Percentiles rank a stretch among this genome's conserved stretches.
Conservation (phyloP, 208 protist genomes). For the Leptomonas pyrrhocoris region DNA sequence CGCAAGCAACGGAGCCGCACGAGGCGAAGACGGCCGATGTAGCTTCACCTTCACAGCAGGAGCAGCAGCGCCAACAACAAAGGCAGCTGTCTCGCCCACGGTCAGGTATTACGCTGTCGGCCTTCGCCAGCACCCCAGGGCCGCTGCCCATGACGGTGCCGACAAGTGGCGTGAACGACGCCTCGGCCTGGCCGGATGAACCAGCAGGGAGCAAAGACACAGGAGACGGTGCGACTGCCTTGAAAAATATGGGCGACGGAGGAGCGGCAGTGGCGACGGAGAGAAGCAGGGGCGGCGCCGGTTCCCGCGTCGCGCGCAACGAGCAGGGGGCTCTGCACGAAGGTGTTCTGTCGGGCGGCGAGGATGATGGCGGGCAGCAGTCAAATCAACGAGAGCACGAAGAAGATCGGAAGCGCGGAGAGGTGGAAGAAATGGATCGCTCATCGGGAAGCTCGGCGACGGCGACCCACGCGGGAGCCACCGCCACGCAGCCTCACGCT, state of each 20-base stretch:
- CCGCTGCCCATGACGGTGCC: slow-evolving; percentile 21
- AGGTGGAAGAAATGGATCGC: too few relatives aligned
- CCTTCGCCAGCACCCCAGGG: background rate
- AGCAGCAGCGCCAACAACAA: background rate
- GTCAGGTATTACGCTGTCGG: slow-evolving; percentile 26
- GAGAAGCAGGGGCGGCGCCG: too few relatives aligned
- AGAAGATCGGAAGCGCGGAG: too few relatives aligned
- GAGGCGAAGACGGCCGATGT: background rate
- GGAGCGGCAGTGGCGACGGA: too few relatives aligned
- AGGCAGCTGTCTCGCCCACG: background rate
- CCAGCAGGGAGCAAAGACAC: background rate
- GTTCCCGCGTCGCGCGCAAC: background rate
- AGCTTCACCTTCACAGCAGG: too few relatives aligned
- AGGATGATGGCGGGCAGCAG: slow-evolving; percentile 2
- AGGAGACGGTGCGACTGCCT: too few relatives aligned
- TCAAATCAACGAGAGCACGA: too few relatives aligned
- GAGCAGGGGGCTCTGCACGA: background rate
- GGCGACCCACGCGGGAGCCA: background rate
- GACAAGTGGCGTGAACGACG: background rate
- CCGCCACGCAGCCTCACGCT: background rate
- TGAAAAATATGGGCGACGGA: too few relatives aligned
- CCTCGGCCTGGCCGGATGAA: background rate
- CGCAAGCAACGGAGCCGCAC: too few relatives aligned
- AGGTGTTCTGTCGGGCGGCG: too few relatives aligned
- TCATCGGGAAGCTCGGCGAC: background rate